Evolutionary conservation across 2,329 filamentous ascomycete genomes (phyloP).

Genomic region (Talaromyces sp.): DNA sequence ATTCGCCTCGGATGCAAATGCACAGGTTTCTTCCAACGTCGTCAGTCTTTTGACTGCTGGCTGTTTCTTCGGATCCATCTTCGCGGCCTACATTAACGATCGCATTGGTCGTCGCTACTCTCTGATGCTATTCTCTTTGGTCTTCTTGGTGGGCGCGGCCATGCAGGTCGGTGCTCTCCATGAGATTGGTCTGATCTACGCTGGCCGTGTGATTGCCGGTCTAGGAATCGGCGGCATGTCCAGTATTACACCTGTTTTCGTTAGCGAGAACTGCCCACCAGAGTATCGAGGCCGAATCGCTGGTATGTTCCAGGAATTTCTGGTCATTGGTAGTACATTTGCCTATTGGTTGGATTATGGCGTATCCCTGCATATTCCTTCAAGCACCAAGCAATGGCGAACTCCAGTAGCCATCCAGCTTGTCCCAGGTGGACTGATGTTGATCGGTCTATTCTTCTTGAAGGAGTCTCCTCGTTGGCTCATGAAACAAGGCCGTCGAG

Average conservation of each 20-base stretch:
- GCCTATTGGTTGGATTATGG: constrained; percentile 59
- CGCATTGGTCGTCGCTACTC: constrained; percentile 39
- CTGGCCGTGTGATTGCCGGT: constrained; percentile 41
- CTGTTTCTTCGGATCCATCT: constrained; percentile 44
- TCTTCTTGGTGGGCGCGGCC: constrained; percentile 41
- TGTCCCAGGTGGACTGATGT: constrained; percentile 54
- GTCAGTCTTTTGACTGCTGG: constrained; percentile 42
- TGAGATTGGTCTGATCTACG: constrained; percentile 38
- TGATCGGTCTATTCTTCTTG: constrained; percentile 54
- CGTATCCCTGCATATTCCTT: constrained; percentile 48
- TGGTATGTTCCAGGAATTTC: constrained; percentile 42
- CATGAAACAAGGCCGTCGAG: constrained; percentile 53
- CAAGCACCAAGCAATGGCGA: constrained; percentile 55
- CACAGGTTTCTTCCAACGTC: constrained; percentile 43
- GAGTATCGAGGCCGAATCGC: constrained; percentile 38
- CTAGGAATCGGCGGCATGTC: constrained; percentile 44
- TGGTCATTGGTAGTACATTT: constrained; percentile 49
- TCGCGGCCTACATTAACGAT: constrained; percentile 40
- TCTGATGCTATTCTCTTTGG: constrained; percentile 35
- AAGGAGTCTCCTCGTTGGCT: constrained; percentile 59
- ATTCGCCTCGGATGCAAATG: constrained; percentile 36
- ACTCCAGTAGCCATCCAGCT: constrained; percentile 57
- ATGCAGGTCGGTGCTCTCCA: constrained; percentile 37
- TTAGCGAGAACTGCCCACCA: constrained; percentile 39
- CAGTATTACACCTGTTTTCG: constrained; percentile 42